Percentiles rank a stretch among this genome's conserved stretches.
phyloP scores from a whole-genome alignment of 495 filamentous ascomycete genomes.

The Penicillium pulvis region DNA sequence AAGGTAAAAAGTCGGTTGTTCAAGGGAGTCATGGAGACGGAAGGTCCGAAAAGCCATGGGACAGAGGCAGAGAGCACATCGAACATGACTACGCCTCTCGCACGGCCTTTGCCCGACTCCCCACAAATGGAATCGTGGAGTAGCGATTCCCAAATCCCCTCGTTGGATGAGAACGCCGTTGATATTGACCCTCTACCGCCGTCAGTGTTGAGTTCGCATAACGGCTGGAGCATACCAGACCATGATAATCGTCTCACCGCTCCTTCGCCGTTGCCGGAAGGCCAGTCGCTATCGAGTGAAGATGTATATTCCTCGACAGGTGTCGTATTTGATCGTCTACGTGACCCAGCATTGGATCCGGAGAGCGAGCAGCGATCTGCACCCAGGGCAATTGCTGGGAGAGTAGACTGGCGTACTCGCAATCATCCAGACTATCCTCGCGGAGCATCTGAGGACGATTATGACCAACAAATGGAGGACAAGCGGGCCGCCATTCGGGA shows the following conservation, averaged over 20 bases:
- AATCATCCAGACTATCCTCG: conserved; percentile 29
- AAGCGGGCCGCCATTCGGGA: conserved; percentile 49
- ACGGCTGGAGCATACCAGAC: conserved; percentile 41
- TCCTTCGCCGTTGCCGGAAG: conserved; percentile 22
- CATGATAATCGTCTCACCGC: conserved; percentile 23
- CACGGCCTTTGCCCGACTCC: conserved; percentile 62
- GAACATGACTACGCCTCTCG: conserved; percentile 77
- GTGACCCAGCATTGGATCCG: conserved; percentile 25
- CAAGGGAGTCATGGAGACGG: conserved; percentile 47
- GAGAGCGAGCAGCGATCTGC: conserved; percentile 46
- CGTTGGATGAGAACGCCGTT: conserved; percentile 33
- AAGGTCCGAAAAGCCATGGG: conserved; percentile 32
- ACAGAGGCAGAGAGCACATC: conserved; percentile 70
- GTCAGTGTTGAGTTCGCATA: conserved; percentile 46
- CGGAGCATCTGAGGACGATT: conserved; percentile 42
- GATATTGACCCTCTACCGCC: conserved; percentile 48
- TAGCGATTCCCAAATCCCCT: conserved; percentile 32
- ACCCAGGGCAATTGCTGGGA: conserved; percentile 46
- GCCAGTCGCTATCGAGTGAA: conserved; percentile 33
- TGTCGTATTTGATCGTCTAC: conserved; percentile 23
- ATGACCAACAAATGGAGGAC: conserved; percentile 45
- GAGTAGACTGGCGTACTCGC: conserved; percentile 43
- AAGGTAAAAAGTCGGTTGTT: conserved; percentile 47
- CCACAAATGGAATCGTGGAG: conserved; percentile 33
- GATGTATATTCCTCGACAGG: conserved; percentile 21